Evolutionary conservation across 2,329 filamentous ascomycete genomes (phyloP).

Genomic region (Colletotrichum camelliae): DNA sequence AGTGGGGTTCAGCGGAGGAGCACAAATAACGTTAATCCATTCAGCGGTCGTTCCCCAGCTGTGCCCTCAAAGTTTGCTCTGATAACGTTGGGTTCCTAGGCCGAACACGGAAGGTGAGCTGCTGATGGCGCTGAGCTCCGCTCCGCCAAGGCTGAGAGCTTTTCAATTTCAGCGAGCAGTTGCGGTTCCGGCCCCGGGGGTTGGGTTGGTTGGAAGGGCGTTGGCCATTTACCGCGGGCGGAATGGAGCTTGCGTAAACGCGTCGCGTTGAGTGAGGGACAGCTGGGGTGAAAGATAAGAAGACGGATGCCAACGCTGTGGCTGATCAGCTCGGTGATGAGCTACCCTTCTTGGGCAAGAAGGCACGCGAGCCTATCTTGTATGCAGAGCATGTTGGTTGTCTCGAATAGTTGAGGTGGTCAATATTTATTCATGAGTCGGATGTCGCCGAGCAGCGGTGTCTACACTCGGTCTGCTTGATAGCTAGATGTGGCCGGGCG

Average conservation of each 20-base stretch:
- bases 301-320: neutral
- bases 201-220: neutral
- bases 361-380: constrained; percentile 1
- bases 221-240: neutral
- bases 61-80: neutral
- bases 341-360: constrained; percentile 8
- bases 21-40: constrained; percentile 15
- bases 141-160: neutral
- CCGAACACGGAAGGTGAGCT: constrained; percentile 12
- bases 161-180: neutral
- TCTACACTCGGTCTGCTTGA: neutral
- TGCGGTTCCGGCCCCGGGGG: neutral
- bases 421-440: neutral
- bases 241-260: neutral
- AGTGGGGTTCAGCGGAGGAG: neutral
- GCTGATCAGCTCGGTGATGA: neutral
- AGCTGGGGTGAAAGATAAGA: neutral
- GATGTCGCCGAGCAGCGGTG: constrained; percentile 2
- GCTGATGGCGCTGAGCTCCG: neutral
- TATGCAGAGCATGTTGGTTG: neutral
- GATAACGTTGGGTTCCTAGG: constrained; percentile 9
- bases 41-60: neutral
- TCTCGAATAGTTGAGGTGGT: neutral
- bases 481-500: neutral
- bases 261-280: neutral